Base-by-base conservation (phyloP, 352 stramenopile genomes). In the Phytopythium delawarense region DNA sequence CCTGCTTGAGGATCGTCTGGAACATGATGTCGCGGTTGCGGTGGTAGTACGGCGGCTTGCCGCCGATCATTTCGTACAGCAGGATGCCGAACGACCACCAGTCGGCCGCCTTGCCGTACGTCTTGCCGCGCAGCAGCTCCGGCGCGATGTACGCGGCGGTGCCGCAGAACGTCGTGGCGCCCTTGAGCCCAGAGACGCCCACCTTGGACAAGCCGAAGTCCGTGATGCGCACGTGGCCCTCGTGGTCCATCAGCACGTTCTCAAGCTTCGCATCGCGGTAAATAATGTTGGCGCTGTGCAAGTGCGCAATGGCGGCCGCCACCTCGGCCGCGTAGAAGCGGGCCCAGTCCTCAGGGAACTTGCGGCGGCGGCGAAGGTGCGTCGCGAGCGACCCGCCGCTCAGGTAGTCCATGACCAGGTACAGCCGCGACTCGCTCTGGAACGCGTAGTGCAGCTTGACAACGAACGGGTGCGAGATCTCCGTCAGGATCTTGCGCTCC, bases 321-420 rank as follows among this genome's bases (percentile, higher is more conserved):
- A 99, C 98, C 74, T 99, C 96, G 4, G 97, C 91, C 7, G 87
- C 89, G 67, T 97, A 98, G 63, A 98, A 98, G n/a, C 80, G 77
- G 35, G 87, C 92, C 73, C 88, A 88, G 25, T 95, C 80, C 65
- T 97, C 92, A 0, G 82, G 83, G 65, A 98, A 98, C 64, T 94
- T 92, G 55, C 90, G 77, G 8, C 84, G 85, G 23, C 92, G 91
- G 48, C 88, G 84, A 15, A 98, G 66, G 58, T 98, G 90, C 25
- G 91, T 94, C 37, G 88, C 92, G 9, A 98, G 65, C 18, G 88
- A 93, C 11, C 92, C 93, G 59, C 93, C 93, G 42, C 88, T 96
- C 23, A 97, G 76, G 64, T 97, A 98, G 62, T 97, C 92, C 76
- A 96, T 97, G 23, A 98, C 89, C 9, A 98, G 74, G 57, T 98